Conservation (phyloP, 768 basidiomycete species). For the Podaxis sp. region DNA sequence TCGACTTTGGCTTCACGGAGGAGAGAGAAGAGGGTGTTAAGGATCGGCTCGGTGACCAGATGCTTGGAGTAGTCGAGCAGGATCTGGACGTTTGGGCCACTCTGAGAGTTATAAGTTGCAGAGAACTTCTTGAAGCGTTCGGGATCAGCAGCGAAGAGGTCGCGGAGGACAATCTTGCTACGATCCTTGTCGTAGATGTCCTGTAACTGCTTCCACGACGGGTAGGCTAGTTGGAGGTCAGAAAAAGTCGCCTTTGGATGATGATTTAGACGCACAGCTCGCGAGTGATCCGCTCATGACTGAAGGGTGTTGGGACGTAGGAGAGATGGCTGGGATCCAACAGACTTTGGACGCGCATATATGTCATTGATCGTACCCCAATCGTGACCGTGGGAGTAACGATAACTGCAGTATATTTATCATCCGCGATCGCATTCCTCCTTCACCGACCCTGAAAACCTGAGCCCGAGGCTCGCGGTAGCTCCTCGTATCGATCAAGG, state of each 20-base stretch:
- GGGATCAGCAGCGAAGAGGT: constrained; percentile 90
- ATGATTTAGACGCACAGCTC: not conserved
- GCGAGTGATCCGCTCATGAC: constrained; percentile 10
- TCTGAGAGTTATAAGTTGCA: constrained; percentile 64
- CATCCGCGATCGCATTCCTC: not conserved
- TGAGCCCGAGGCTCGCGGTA: not conserved
- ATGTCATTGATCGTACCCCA: not conserved
- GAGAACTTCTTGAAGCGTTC: constrained; percentile 86
- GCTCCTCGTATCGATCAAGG: not conserved
- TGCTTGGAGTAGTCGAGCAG: constrained; percentile 98
- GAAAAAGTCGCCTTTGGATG: not conserved
- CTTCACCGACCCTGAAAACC: not conserved
- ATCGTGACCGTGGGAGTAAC: constrained; percentile 5
- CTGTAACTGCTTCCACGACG: constrained; percentile 91
- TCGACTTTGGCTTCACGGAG: constrained; percentile 87
- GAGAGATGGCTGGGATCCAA: not conserved
- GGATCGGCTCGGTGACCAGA: constrained; percentile 83
- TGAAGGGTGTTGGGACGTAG: not conserved
- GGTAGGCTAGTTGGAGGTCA: constrained; percentile 60
- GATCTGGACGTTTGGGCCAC: constrained; percentile 71
- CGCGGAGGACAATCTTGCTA: constrained; percentile 78
- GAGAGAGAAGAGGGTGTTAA: constrained; percentile 73
- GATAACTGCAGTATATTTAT: not conserved
- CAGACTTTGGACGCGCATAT: not conserved
- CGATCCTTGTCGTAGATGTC: constrained; percentile 72